Base-by-base conservation (phyloP, 2,329 filamentous ascomycete genomes). In the Ceratocystiopsis sp. region DNA sequence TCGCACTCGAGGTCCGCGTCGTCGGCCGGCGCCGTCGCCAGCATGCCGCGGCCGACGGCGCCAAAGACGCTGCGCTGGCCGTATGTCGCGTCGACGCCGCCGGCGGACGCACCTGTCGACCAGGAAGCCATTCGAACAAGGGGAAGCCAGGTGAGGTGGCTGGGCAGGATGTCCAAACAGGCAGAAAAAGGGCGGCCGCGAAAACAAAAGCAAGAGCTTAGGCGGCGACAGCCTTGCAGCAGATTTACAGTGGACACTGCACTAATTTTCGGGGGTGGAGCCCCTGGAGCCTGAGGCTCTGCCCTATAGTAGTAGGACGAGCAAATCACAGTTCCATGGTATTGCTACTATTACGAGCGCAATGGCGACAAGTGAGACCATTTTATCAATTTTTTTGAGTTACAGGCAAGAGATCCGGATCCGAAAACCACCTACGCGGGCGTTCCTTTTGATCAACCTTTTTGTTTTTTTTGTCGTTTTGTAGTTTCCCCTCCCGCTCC, bases 381-480 rank as follows among this genome's bases (percentile, higher is more conserved):
- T 38, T 16, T 21, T 34, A 53, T 64, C 65, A 60, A 62, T 67
- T 54, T 58, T 50, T 65, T 46, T 46, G 29, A 17, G 32, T 65
- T 64, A 69, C 67, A 76, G 80, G 78, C 76, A 74, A 81, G 78
- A 83, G 83, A 84, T 84, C 80, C 80, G 79, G 80, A 78, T 69
- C 70, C 74, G 71, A 72, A 77, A 84, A 72, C 77, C 83, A 80
- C 78, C 78, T 78, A 75, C 32, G 42, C 35, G 38, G 36, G 35
- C 42, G 38, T 45, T 46, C 19, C 37, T 40, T 40, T 40, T 44
- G 21, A 13, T 40, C 38, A 34, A 21, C 14, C n/a, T 13, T 40
- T 42, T 35, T 17, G 42, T 42, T 43, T 42, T 42, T 34, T 46
- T 44, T 46, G 37, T 42, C 35, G 41, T 45, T 37, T 36, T 18